Base-by-base conservation (phyloP, 768 basidiomycete genomes). In the Coprinopsis marcescibilis region DNA sequence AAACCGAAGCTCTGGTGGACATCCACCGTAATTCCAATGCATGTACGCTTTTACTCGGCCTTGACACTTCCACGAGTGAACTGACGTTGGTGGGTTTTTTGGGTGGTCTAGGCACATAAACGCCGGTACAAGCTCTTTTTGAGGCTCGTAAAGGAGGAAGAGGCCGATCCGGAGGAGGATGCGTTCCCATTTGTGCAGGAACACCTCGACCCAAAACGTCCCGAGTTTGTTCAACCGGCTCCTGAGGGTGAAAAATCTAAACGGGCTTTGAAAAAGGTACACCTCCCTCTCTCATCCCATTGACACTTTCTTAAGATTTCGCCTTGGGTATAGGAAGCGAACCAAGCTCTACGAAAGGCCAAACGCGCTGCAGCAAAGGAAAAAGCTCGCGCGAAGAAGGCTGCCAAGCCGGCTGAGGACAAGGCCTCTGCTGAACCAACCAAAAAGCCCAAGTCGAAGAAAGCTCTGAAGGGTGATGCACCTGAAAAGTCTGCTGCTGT, bases 91-190 rank as follows among this genome's bases (percentile, higher is more conserved):
- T 44, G 27, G 17, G 8, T 36, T 11, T 19, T 40, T 40, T 12
- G n/a, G n/a, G n/a, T n/a, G n/a, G n/a, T 51, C 39, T 59, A 88
- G 86, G 78, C 75, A 23, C 86, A 89, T 66, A 66, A 66, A 54
- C 77, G 83, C 34, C 80, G 81, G 27, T 68, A 77, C 29, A 73
- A 70, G 25, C 74, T 69, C 17, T 77, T 86, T 54, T 67, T 56
- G 21, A 59, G 58, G 12, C 60, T 75, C 15, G 69, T 78, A 10
- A 57, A 52, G 17, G 54, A 60, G 30, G 68, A 52, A 15, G 53
- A 59, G 32, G 68, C 62, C 1, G 67, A 69, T n/a, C 68, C 70
- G 0, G 62, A 67, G 11, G 65, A 66, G 17, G 74, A 76, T 50
- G 78, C 80, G 13, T 71, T 72, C 62, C 67, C 73, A 43, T 54